Base-by-base conservation (phyloP, 148 eudicot species). In the Rhododendron molle region DNA sequence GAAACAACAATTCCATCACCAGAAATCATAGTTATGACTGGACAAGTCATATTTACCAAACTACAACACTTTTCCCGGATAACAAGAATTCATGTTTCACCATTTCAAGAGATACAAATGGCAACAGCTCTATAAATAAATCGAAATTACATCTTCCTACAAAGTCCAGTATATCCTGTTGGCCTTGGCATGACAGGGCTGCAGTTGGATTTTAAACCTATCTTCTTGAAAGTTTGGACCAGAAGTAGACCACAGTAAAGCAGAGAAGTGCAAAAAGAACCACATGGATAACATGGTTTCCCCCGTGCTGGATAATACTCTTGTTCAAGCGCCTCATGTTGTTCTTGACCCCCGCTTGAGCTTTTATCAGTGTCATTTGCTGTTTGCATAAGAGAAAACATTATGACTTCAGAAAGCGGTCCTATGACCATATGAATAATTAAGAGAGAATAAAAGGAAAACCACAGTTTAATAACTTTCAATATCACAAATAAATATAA, bases 301-400 rank as follows among this genome's bases (percentile, higher is more conserved):
- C 90, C 30, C 99, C 98, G 74, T 90, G 92, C 85, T 87, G 93
- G 87, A 97, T 89, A 76, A 97, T 90, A 87, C 98, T 94, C 88
- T 91, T 92, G 93, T 90, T 97, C 89, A 97, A 83, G 86, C 95
- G 90, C 88, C 96, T 93, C 98, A 93, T 90, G 91, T 97, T 97
- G 92, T 94, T 95, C 90, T 97, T 94, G 88, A 97, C 90, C 80
- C 98, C 93, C 38, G 98, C 98, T 90, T 95, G 98, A 91, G 96
- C 96, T 91, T 93, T 91, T 83, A 93, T 91, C 78, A 97, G 86
- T 16, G 97, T 93, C 98, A 92, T 95, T 95, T 96, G 99, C 99
- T 96, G 96, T 80, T 80, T 84, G 65, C 84, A 83, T 46, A 86
- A 5, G 67, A 67, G 46, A 80, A 52, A 82, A 47, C 15, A 72